Evolutionary conservation across 2,329 filamentous ascomycete genomes (phyloP), one percentile per base, ranked within the genome.

Genomic region (Daldinia sp.): DNA sequence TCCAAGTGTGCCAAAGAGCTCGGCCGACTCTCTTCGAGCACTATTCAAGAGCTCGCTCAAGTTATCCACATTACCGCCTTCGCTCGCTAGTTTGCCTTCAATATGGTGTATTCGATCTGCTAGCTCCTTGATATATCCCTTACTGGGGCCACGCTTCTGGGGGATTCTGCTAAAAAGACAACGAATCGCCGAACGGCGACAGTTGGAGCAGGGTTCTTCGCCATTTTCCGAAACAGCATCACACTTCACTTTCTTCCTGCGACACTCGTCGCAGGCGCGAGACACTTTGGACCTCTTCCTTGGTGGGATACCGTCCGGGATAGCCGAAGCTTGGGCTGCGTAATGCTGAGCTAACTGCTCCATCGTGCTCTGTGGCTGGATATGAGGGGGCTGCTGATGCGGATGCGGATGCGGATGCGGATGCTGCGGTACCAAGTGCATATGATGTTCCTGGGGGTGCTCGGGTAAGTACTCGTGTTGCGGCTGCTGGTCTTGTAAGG

Each of bases 61-160:
- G n/a, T 78, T 76, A 54, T 82, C 80, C 55, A 80, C 77, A 37
- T 76, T 80, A 59, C 77, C 72, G 37, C 71, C 78, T 61, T 85
- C 83, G 7, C 79, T 82, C 37, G 84, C 85, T 59, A 95, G 87
- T 73, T 92, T 91, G 68, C 89, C 90, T 74, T 96, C 93, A 45
- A 97, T 89, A 41, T 86, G 89, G 71, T 94, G 88, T 61, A 97
- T 87, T 23, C 93, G 84, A 73, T 96, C 93, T 21, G 93, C 92
- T 19, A 97, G 84, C 76, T 96, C 93, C 75, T 96, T 96, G 75
- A 97, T 97, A 71, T 96, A 96, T 84, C 93, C 93, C 84, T 96
- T 97, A 74, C 90, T 95, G 2, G 93, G 93, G 1, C 93, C 93
- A 63, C 92, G 85, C 77, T 95, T 96, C 83, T 95, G 92, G 0